Percentiles rank a stretch among this genome's conserved stretches.
These are phyloP conservation scores for Veloboletus limbatus DNA, from an alignment of 1,284 basidiomycete genomes.

Conservation along the genomic window DNA sequence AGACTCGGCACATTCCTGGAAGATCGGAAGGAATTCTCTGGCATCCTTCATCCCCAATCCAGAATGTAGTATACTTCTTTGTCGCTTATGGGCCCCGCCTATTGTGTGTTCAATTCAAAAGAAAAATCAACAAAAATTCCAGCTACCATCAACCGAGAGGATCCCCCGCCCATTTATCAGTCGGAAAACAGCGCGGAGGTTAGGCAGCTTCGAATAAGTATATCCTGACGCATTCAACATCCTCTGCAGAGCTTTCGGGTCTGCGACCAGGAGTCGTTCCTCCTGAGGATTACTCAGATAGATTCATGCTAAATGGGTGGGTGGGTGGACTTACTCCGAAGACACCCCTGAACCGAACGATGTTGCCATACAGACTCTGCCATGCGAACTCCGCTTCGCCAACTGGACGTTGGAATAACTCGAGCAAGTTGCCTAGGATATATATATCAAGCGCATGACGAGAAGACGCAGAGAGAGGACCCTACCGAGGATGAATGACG, in stretches of 20 bases:
- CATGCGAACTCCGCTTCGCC: constrained; percentile 35
- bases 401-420: constrained; percentile 25
- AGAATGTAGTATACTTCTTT: constrained; percentile 43
- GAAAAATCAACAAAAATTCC: not conserved
- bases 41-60: constrained; percentile 40
- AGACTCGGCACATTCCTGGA: constrained; percentile 27
- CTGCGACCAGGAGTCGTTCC: constrained; percentile 30
- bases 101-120: not conserved
- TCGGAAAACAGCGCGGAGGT: constrained; percentile 30
- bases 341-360: constrained; percentile 28
- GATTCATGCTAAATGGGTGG: not conserved
- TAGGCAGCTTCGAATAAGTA: constrained; percentile 36
- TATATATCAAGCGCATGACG: not conserved
- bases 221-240: constrained; percentile 42
- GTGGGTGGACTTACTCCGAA: constrained; percentile 21
- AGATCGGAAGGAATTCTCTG: constrained; percentile 38
- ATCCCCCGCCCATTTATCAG: constrained; percentile 37
- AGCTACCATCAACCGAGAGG: constrained; percentile 40
- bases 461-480: not conserved
- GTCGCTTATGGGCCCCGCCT: constrained; percentile 45
- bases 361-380: constrained; percentile 31
- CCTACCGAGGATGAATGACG: constrained; percentile 34
- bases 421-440: constrained; percentile 24
- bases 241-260: constrained; percentile 44
- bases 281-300: constrained; percentile 13